Evolutionary conservation across 306 rosid species (phyloP).

Genomic region (Lotus japonicus): DNA sequence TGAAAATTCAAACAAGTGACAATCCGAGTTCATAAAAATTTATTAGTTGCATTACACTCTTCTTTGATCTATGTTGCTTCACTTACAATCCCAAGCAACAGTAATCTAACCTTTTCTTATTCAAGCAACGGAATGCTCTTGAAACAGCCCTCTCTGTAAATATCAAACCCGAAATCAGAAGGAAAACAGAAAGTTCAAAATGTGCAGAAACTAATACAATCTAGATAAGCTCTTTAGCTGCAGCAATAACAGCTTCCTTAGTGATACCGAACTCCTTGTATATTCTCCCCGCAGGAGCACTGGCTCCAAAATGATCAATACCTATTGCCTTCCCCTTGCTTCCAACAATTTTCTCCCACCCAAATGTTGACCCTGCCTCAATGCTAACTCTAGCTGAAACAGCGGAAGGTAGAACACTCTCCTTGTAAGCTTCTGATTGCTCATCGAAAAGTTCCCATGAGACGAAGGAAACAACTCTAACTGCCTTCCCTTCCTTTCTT

Average conservation of each 20-base stretch:
- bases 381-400: constrained; percentile 97
- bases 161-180: constrained; percentile 22
- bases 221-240: constrained; percentile 58
- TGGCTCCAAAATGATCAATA: constrained; percentile 87
- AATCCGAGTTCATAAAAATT: constrained; percentile 33
- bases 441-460: constrained; percentile 93
- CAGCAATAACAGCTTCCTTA: constrained; percentile 88
- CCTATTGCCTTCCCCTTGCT: constrained; percentile 85
- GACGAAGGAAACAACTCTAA: constrained; percentile 82
- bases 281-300: constrained; percentile 90
- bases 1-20: constrained; percentile 27
- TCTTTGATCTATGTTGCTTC: constrained; percentile 31
- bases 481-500: constrained; percentile 87
- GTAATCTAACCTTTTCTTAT: constrained; percentile 33
- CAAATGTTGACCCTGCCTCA: constrained; percentile 95
- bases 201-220: constrained; percentile 9
- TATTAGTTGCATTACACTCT: constrained; percentile 24
- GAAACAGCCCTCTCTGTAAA: constrained; percentile 32
- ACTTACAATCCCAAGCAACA: constrained; percentile 29
- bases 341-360: constrained; percentile 86
- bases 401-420: constrained; percentile 78
- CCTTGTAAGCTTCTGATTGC: constrained; percentile 89
- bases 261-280: constrained; percentile 92
- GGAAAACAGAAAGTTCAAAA: constrained; percentile 5
- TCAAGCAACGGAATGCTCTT: constrained; percentile 30